Conservation (phyloP, 2,329 filamentous ascomycete species). For the Botrytis galanthina region DNA sequence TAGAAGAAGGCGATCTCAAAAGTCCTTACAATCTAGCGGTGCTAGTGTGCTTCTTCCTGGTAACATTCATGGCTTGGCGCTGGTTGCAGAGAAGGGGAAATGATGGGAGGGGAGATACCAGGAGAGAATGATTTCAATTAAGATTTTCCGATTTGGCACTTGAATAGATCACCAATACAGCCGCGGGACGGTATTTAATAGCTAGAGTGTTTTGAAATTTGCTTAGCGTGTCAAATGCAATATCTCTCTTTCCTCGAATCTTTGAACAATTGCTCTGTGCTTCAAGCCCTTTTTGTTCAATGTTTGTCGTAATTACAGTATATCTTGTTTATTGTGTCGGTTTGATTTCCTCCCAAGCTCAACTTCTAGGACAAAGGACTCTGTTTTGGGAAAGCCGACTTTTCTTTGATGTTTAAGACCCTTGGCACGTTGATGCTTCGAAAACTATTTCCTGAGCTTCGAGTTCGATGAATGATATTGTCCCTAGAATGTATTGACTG, state of each 20-base stretch:
- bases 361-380: background rate
- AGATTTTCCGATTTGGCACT: background rate
- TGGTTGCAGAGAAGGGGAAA: background rate
- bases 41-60: constrained; percentile 14
- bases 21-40: background rate
- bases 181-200: background rate
- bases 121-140: background rate
- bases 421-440: background rate
- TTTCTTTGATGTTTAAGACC: background rate
- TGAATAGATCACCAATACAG: background rate
- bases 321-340: background rate
- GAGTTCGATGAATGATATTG: background rate
- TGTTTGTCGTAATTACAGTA: background rate
- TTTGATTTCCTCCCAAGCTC: background rate
- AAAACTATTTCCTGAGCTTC: background rate
- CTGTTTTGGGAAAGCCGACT: background rate
- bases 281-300: background rate
- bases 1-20: constrained; percentile 14
- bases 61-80: background rate
- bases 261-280: too few relatives aligned
- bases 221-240: background rate
- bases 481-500: background rate
- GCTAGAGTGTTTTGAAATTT: background rate
- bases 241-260: background rate
- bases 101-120: background rate